Percentiles rank a stretch among this genome's conserved stretches.
Conservation (phyloP, 768 basidiomycete species). For the Kwoniella shandongensis region DNA sequence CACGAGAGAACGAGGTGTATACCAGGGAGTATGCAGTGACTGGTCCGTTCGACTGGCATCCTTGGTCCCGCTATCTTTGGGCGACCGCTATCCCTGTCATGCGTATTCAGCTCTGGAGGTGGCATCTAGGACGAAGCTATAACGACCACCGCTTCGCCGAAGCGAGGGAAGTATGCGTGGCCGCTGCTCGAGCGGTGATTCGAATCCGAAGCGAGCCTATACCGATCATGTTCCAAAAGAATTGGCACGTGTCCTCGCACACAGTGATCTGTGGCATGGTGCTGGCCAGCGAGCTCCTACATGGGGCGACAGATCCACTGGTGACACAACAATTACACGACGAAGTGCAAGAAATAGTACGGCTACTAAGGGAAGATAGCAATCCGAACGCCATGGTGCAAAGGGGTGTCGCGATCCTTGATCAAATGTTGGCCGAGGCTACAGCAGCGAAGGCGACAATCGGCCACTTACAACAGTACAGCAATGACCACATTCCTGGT, state of each 20-base stretch:
- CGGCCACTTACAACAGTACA: neutral
- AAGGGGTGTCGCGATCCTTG: constrained; percentile 18
- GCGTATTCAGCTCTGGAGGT: constrained; percentile 23
- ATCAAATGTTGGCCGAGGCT: constrained; percentile 21
- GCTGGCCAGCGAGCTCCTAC: constrained; percentile 16
- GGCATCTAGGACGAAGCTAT: constrained; percentile 19
- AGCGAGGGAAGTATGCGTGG: constrained; percentile 19
- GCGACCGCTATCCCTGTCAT: constrained; percentile 12
- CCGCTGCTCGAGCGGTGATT: constrained; percentile 13
- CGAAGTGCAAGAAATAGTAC: constrained; percentile 15
- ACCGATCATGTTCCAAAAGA: constrained; percentile 25
- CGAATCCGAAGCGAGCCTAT: constrained; percentile 8
- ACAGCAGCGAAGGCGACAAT: too few relatives aligned
- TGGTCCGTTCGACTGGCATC: constrained; percentile 15
- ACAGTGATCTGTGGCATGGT: constrained; percentile 24
- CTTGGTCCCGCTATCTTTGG: constrained; percentile 25
- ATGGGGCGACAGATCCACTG: constrained; percentile 3
- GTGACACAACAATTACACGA: neutral
- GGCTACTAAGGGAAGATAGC: neutral
- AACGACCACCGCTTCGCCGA: constrained; percentile 18
- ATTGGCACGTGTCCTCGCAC: constrained; percentile 25
- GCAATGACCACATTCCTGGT: neutral
- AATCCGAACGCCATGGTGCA: constrained; percentile 19
- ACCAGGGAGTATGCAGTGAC: neutral
- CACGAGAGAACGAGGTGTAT: constrained; percentile 14